These are phyloP conservation scores for Psilocybe mexicana DNA, from an alignment of 1,284 basidiomycete species.

Conservation along the genomic window DNA sequence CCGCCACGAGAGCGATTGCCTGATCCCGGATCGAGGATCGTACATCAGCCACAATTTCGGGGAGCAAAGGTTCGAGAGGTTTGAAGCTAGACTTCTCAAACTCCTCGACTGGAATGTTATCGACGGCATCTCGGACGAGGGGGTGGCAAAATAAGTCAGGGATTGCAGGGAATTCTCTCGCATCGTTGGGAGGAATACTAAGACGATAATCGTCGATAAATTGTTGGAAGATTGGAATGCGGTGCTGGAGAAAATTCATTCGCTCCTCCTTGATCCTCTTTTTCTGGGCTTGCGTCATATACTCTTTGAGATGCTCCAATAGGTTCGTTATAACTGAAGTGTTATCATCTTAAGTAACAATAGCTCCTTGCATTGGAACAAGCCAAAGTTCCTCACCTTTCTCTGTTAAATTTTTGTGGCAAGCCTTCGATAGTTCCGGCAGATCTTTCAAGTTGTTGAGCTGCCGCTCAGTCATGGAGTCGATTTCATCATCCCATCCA, in stretches of 20 bases:
- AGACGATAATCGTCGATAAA: not conserved
- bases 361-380: not conserved
- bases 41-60: not conserved
- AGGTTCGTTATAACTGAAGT: not conserved
- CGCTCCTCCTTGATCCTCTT: slow-evolving; percentile 13
- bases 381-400: not conserved
- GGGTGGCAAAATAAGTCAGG: not conserved
- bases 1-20: not conserved
- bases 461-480: not conserved
- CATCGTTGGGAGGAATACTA: not conserved
- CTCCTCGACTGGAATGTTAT: not conserved
- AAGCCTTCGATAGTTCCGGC: not conserved
- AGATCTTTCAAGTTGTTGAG: not conserved
- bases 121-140: not conserved
- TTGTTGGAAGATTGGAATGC: not conserved
- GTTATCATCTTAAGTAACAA: not conserved
- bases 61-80: not conserved
- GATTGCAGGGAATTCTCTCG: not conserved
- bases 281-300: slow-evolving; percentile 28
- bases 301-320: not conserved
- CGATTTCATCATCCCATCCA: slow-evolving; percentile 1
- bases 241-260: not conserved
- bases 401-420: not conserved
- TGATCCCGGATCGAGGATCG: not conserved
- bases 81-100: not conserved